Evolutionary conservation across 1,139 yeast genomes (phyloP), one percentile per base, ranked within the genome.

Genomic region (Yamadazyma diospyri): DNA sequence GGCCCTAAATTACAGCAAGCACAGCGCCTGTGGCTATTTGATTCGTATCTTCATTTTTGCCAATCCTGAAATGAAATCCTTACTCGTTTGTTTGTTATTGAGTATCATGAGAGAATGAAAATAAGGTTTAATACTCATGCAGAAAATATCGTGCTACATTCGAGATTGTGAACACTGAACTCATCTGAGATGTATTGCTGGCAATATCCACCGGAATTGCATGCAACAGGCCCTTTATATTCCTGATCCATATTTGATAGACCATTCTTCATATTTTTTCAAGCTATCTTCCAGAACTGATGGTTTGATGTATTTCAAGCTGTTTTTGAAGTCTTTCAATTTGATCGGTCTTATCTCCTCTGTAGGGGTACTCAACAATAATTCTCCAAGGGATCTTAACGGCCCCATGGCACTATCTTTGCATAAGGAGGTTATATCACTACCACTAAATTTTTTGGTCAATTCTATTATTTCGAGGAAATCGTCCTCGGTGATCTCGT

Each of bases 321-420:
- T 85, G 29, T 69, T 76, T 36, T 69, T 69, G 55, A 94, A 94
- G 57, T 94, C 98, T 17, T 69, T 69, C 34, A 88, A 60, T 25
- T 72, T 72, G 41, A 94, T 78, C 0, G 97, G 83, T 37, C 98
- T 64, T 38, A 94, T 89, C 43, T 81, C 81, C 34, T 86, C 95
- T 15, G 92, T 81, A 5, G 92, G 85, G 0, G 97, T 89, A 45
- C 79, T 75, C 40, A 94, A 65, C 39, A 94, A 69, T 36, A 85
- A 80, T 42, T 92, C 97, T 3, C 98, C 98, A 21, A 92, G 67
- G 20, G 89, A 81, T 44, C 98, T 69, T 35, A 94, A 63, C 1
- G 98, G 98, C 0, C 97, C 97, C 97, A 92, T 89, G 2, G 98
- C 98, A 2, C 97, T 94, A 57, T 92, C 98, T 56, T 92, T 92